phyloP scores from a whole-genome alignment of 2,329 filamentous ascomycete species.

The Calycina marina region DNA sequence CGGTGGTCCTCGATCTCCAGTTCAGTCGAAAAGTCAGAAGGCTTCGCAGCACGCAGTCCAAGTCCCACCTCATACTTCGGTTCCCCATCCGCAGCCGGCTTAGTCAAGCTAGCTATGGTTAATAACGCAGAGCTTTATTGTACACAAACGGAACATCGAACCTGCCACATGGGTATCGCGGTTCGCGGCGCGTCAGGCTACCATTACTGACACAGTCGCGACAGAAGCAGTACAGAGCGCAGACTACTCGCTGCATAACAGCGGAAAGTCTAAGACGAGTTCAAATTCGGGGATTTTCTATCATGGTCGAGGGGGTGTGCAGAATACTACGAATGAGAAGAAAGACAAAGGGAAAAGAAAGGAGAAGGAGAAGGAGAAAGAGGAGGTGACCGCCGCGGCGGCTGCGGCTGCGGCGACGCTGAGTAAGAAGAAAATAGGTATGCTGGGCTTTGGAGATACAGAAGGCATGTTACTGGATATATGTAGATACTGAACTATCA shows the following conservation, averaged over 20 bases:
- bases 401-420: conserved; percentile 20
- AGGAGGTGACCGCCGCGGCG: conserved; percentile 5
- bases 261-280: conserved; percentile 29
- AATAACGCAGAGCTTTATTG: neutral
- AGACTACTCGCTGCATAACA: conserved; percentile 23
- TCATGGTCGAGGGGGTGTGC: conserved; percentile 38
- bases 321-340: conserved; percentile 31
- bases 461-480: no score
- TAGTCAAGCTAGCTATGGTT: conserved; percentile 1
- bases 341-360: conserved; percentile 12
- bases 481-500: no score
- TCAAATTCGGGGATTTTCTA: conserved; percentile 34
- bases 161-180: no score
- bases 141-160: no score
- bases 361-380: conserved; percentile 7
- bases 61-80: neutral
- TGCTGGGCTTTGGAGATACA: neutral
- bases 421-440: conserved; percentile 29
- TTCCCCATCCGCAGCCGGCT: neutral
- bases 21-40: neutral
- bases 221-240: conserved; percentile 2
- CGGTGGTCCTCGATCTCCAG: neutral
- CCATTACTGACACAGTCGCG: neutral
- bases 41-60: neutral
- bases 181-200: neutral